These are phyloP conservation scores for Lodderomyces parapsilosis DNA, from an alignment of 1,139 yeast species.

Conservation along the genomic window DNA sequence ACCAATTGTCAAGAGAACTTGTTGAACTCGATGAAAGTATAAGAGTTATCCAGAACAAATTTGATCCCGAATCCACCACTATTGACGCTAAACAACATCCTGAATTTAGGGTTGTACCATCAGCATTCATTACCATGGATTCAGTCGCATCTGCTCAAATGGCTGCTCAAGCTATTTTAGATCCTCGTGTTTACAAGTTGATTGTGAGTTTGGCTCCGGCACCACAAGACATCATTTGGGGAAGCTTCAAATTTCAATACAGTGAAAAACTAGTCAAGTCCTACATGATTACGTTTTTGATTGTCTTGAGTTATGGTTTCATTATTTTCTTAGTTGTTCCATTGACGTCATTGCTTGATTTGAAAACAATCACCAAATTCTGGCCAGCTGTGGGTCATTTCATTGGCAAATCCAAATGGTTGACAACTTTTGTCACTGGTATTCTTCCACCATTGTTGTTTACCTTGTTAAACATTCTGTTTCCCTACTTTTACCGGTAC, in stretches of 20 bases:
- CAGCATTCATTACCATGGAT: conserved; percentile 81
- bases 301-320: conserved; percentile 61
- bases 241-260: conserved; percentile 61
- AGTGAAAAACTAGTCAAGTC: conserved; percentile 54
- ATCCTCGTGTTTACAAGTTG: conserved; percentile 71
- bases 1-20: conserved; percentile 22
- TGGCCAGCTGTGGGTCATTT: conserved; percentile 73
- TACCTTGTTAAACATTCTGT: conserved; percentile 61
- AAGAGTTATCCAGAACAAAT: conserved; percentile 28
- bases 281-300: conserved; percentile 58
- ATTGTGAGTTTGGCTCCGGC: conserved; percentile 77
- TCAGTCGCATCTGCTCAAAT: conserved; percentile 83
- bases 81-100: conserved; percentile 26
- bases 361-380: conserved; percentile 66
- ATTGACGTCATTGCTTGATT: conserved; percentile 67
- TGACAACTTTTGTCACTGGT: conserved; percentile 70
- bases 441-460: conserved; percentile 73
- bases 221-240: conserved; percentile 79
- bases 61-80: conserved; percentile 25
- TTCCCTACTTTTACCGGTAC: conserved; percentile 70
- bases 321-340: conserved; percentile 72
- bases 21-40: conserved; percentile 29
- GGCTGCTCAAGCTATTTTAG: conserved; percentile 81
- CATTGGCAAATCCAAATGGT: conserved; percentile 61
- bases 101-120: conserved; percentile 47